These are phyloP conservation scores for Kodamaea restingae DNA, from an alignment of 805 yeast species.

Conservation along the genomic window DNA sequence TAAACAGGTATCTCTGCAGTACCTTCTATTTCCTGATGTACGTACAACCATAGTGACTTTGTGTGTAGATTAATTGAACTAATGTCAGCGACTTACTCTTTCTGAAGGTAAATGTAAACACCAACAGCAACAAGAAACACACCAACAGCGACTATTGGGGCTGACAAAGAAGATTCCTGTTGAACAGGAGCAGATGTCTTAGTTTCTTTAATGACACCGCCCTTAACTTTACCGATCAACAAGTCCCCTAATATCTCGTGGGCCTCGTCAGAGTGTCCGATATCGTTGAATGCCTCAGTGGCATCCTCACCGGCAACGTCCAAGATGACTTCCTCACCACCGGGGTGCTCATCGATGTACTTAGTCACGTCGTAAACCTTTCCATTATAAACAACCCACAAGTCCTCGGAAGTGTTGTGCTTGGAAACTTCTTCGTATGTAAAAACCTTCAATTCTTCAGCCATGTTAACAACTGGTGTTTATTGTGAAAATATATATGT, in stretches of 20 bases:
- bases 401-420: conserved; percentile 38
- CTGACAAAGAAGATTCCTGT: conserved; percentile 16
- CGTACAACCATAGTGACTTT: no score
- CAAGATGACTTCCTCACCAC: conserved; percentile 45
- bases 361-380: conserved; percentile 38
- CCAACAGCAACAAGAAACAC: conserved; percentile 39
- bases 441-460: conserved; percentile 37
- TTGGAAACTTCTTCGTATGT: conserved; percentile 50
- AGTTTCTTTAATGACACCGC: conserved; percentile 39
- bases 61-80: background rate
- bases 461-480: conserved; percentile 4
- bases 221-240: conserved; percentile 77
- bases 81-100: conserved; percentile 10
- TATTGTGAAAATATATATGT: background rate
- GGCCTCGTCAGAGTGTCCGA: conserved; percentile 98
- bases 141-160: conserved; percentile 32
- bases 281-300: conserved; percentile 55
- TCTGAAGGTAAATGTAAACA: conserved; percentile 36
- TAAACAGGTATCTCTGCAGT: no score
- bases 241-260: conserved; percentile 66
- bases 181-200: conserved; percentile 16
- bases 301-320: conserved; percentile 44
- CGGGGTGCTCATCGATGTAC: conserved; percentile 47
- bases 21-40: no score
- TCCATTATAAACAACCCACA: conserved; percentile 45